phyloP scores from a whole-genome alignment of 805 yeast species.

The Lipomyces spencermartinsiae region DNA sequence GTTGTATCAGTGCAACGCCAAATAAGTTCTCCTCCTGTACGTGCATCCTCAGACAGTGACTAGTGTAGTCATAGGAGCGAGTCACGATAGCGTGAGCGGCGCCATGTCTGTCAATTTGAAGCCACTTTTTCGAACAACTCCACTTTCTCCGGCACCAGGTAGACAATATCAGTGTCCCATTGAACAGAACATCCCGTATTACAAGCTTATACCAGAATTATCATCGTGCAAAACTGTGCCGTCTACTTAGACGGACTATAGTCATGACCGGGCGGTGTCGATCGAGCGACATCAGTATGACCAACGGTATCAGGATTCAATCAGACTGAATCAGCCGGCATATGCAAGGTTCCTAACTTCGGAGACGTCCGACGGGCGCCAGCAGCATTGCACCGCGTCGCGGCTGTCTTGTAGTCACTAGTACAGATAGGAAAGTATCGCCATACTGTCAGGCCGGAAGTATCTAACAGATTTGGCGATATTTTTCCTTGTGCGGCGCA shows the following conservation, averaged over 20 bases:
- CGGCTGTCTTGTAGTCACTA: background rate
- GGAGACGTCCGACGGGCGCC: background rate
- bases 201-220: background rate
- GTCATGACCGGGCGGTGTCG: too few relatives aligned
- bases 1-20: background rate
- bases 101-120: background rate
- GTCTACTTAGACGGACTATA: too few relatives aligned
- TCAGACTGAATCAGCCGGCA: background rate
- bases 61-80: background rate
- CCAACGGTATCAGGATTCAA: background rate
- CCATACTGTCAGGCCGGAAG: background rate
- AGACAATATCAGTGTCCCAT: background rate
- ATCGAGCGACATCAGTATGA: background rate
- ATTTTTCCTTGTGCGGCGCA: background rate
- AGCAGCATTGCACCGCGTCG: background rate
- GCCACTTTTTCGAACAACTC: background rate
- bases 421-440: background rate
- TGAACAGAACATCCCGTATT: background rate
- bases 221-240: too few relatives aligned
- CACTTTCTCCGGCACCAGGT: too few relatives aligned
- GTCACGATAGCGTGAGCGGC: background rate
- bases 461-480: background rate
- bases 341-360: background rate
- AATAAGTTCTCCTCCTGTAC: background rate
- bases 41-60: background rate